Evolutionary conservation across 306 rosid species (phyloP), one percentile per base, ranked within the genome.

Genomic region (Fagus crenata): DNA sequence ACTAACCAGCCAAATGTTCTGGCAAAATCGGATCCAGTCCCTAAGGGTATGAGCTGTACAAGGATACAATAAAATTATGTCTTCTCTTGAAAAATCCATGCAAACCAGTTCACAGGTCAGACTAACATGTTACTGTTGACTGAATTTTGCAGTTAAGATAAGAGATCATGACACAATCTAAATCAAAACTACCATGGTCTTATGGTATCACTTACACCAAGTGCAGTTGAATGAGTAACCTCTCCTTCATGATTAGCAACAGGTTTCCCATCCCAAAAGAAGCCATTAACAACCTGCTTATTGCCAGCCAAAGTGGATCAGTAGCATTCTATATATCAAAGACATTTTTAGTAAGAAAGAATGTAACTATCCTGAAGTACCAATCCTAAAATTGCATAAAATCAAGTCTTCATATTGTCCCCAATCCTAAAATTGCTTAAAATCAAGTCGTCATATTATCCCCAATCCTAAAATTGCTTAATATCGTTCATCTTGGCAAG

Each of bases 21-120:
- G 58, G 97, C 96, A 76, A 95, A 95, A 78, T 95, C 99, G 7
- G 97, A 92, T 61, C 97, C 99, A 49, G 99, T 95, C 55, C 99
- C 99, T 64, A 95, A 77, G 73, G 99, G 99, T 59, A 95, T 92
- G 60, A 95, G 87, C 99, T 95, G 91, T 81, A 89, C n/a, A n/a
- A n/a, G n/a, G n/a, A 68, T 83, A 77, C 49, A 81, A 69, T 76
- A 80, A 33, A 58, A 72, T 86, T 64, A 79, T 18, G 63, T 59
- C 54, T 54, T 74, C 41, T 36, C 77, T 64, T 12, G 73, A 69
- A 69, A 69, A 77, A 53, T 78, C 70, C 81, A 80, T 74, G 61
- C 54, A 64, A 60, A 65, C 35, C 6, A 55, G 71, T 55, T 37
- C 31, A 67, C 28, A 31, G 37, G 59, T 39, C 61, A 56, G 58